A percentile compares a stretch with the other conserved stretches of the same genome.
These are phyloP conservation scores for Coleophoma eucalyptorum DNA, from an alignment of 2,329 filamentous ascomycete species.

Conservation along the genomic window DNA sequence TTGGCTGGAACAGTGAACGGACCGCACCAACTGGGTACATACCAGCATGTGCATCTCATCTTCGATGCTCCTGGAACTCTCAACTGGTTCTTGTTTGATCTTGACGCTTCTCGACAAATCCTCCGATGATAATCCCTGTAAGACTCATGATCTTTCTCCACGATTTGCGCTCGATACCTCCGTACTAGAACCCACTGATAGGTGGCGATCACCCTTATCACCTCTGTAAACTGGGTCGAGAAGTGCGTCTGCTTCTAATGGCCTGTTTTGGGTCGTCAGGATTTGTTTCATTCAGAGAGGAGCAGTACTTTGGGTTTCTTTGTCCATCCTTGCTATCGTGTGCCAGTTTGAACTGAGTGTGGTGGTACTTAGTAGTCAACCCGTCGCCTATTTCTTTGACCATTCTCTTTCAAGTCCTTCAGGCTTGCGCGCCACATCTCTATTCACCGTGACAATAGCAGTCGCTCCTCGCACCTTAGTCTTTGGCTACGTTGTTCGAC, in stretches of 20 bases:
- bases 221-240: neutral
- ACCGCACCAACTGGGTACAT: neutral
- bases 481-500: no score
- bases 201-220: neutral
- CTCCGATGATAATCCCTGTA: constrained; percentile 1
- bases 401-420: neutral
- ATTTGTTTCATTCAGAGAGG: constrained; percentile 1
- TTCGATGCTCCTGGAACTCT: constrained; percentile 9
- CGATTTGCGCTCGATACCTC: constrained; percentile 1
- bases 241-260: neutral
- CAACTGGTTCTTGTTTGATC: constrained; percentile 18
- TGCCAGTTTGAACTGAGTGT: neutral
- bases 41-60: constrained; percentile 20
- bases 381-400: constrained; percentile 10
- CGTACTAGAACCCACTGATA: neutral
- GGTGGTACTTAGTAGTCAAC: constrained; percentile 6
- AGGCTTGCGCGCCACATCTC: no score
- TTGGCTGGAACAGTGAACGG: neutral
- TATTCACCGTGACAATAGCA: no score
- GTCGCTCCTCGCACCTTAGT: no score
- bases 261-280: neutral
- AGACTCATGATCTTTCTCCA: constrained; percentile 9
- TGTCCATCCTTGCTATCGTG: neutral
- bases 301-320: neutral
- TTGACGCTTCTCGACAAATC: constrained; percentile 2